Conservation (phyloP, 768 basidiomycete genomes). For the Pleurotus tuber-regium region DNA sequence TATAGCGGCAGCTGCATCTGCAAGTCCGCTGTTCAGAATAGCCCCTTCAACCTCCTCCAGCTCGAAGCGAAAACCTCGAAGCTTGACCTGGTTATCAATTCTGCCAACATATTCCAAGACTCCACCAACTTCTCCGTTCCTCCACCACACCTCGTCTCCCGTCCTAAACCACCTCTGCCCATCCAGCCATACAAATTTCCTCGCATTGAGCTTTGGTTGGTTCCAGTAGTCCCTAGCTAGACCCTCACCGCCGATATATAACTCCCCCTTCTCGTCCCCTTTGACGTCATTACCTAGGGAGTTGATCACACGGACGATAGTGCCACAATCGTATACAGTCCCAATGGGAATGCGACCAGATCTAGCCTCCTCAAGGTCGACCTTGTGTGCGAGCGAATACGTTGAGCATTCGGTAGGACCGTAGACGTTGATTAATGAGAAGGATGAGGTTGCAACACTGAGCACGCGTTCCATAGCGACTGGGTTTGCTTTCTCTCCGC, state of each 20-base stretch:
- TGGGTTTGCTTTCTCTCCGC: slow-evolving; percentile 3
- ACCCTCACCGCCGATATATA: background rate
- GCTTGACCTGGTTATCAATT: slow-evolving; percentile 7
- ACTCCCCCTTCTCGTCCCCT: background rate
- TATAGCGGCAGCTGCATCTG: background rate
- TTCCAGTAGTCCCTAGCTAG: background rate
- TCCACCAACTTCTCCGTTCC: background rate
- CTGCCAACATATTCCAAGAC: slow-evolving; percentile 2
- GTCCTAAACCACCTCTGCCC: slow-evolving; percentile 1
- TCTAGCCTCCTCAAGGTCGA: background rate
- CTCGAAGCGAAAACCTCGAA: slow-evolving; percentile 9
- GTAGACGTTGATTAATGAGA: slow-evolving; percentile 4
- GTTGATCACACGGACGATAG: background rate
- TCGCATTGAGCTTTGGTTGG: background rate
- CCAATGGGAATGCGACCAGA: slow-evolving; percentile 3
- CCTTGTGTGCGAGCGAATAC: background rate
- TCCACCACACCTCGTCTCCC: slow-evolving; percentile 5
- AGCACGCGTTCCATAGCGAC: slow-evolving; percentile 3
- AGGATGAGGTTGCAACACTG: background rate
- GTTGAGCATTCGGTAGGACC: slow-evolving; percentile 11
- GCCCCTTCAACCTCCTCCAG: slow-evolving; percentile 1
- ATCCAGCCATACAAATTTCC: background rate
- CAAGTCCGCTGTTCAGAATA: background rate
- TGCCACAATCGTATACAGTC: background rate
- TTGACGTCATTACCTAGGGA: background rate